Conservation (phyloP, 2,329 filamentous ascomycete species). For the Cercospora nicotianae region DNA sequence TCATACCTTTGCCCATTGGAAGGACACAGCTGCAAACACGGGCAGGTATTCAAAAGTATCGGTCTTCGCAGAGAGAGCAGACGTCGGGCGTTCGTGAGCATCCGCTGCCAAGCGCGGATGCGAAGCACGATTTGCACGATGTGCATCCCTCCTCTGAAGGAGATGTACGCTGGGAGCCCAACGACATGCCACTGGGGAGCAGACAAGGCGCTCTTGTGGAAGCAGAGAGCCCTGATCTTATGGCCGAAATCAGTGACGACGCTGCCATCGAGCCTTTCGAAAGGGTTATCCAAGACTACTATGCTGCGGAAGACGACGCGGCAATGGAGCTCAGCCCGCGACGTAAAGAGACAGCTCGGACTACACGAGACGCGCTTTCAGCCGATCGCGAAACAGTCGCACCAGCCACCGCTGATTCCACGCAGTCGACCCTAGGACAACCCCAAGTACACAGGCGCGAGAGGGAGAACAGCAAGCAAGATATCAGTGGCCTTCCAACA, state of each 20-base stretch:
- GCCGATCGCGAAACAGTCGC: neutral
- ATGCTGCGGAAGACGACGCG: neutral
- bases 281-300: neutral
- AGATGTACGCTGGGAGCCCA: neutral
- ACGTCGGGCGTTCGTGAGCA: neutral
- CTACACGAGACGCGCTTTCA: neutral
- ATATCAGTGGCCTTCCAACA: neutral
- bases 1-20: slow-evolving; percentile 23
- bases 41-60: neutral
- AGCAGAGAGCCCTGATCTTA: neutral
- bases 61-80: neutral
- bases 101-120: neutral
- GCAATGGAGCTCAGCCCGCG: neutral
- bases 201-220: neutral
- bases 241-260: neutral
- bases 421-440: neutral
- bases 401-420: neutral
- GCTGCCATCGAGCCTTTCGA: neutral
- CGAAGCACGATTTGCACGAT: neutral
- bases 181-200: neutral
- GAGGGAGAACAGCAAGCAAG: neutral
- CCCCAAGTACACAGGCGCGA: neutral
- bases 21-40: neutral
- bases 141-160: neutral
- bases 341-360: neutral